phyloP scores from a whole-genome alignment of 345 rosid genomes.

The Melaleuca alternifolia region DNA sequence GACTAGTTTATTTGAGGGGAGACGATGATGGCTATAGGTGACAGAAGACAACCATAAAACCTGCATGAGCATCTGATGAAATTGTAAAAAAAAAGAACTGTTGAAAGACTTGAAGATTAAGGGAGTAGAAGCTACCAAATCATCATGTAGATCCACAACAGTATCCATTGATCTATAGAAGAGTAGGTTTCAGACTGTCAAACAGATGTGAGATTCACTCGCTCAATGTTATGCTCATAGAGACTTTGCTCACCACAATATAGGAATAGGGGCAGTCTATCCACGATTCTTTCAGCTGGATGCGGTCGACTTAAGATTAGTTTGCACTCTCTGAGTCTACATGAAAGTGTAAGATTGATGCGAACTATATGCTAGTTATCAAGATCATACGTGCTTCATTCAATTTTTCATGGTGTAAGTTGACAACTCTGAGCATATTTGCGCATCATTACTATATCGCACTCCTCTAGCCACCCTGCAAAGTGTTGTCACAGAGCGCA shows the following conservation, averaged over 20 bases:
- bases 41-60: background rate
- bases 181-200: background rate
- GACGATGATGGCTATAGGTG: background rate
- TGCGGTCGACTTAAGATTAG: accelerated
- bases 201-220: accelerated
- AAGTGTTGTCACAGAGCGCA: too few relatives aligned
- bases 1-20: background rate
- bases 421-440: accelerated
- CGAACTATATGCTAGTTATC: accelerated
- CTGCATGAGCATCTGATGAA: background rate
- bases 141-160: too few relatives aligned
- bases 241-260: background rate
- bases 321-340: background rate
- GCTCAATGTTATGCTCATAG: background rate
- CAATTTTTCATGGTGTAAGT: background rate
- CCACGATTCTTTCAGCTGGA: background rate
- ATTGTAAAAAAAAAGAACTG: background rate
- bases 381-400: background rate
- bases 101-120: background rate
- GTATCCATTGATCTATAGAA: too few relatives aligned
- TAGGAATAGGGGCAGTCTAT: background rate
- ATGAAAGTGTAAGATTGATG: background rate
- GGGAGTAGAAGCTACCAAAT: background rate
- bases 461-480: background rate
- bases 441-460: background rate